Conservation (phyloP, 2,329 filamentous ascomycete genomes). For the Colletotrichum sp. region DNA sequence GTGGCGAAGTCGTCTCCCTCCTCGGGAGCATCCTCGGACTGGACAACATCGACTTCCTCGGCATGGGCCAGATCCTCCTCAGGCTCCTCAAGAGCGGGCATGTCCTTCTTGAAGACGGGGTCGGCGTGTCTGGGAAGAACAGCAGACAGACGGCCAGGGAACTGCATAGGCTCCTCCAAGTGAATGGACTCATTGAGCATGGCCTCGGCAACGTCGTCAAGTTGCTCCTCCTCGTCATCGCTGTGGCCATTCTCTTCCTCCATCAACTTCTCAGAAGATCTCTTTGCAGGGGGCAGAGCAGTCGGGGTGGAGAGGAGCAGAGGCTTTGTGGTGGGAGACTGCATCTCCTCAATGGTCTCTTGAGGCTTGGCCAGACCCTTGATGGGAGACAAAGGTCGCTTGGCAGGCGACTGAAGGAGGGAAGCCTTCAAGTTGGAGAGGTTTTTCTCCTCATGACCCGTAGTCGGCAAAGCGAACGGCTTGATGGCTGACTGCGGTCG, state of each 20-base stretch:
- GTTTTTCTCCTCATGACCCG: constrained; percentile 30
- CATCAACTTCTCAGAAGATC: constrained; percentile 42
- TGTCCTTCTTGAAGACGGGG: constrained; percentile 37
- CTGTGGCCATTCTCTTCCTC: constrained; percentile 29
- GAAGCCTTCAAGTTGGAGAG: constrained; percentile 50
- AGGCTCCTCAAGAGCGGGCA: constrained; percentile 26
- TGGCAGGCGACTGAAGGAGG: constrained; percentile 58
- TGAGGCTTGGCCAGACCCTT: constrained; percentile 37
- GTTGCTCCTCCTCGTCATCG: constrained; percentile 23
- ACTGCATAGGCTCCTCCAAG: constrained; percentile 41
- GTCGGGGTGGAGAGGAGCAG: constrained; percentile 36
- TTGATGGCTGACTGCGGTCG: constrained; percentile 51
- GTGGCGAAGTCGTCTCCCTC: not conserved
- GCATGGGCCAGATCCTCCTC: not conserved
- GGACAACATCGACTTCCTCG: not conserved
- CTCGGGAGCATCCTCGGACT: constrained; percentile 7
- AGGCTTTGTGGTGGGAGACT: constrained; percentile 40
- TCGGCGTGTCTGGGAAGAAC: constrained; percentile 49
- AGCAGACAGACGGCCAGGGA: constrained; percentile 51
- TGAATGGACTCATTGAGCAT: constrained; percentile 29
- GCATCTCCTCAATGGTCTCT: constrained; percentile 18
- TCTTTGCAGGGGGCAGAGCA: constrained; percentile 23
- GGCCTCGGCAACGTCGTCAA: constrained; percentile 25
- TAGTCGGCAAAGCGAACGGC: constrained; percentile 32
- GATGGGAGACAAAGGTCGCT: constrained; percentile 49